A percentile compares a stretch with the other conserved stretches of the same genome.
phyloP scores from a whole-genome alignment of 2,329 filamentous ascomycete genomes.

The Metarhizium sp. region DNA sequence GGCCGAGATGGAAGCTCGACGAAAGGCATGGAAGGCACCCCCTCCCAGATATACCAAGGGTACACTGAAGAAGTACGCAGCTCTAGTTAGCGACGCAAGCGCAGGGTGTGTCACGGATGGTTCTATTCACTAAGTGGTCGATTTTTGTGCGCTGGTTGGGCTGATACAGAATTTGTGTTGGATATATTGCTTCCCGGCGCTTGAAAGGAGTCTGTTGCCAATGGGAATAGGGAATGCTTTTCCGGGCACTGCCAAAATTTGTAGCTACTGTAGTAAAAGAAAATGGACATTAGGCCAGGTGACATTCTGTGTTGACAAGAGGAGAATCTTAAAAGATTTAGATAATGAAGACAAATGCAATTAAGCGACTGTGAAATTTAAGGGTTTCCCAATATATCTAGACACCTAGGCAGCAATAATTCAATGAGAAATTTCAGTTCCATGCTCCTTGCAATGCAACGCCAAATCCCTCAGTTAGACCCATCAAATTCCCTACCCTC shows the following conservation, averaged over 20 bases:
- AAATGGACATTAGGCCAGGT: background rate
- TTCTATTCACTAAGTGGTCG: constrained; percentile 9
- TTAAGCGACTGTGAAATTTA: background rate
- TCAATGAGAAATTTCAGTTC: background rate
- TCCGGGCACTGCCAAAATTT: background rate
- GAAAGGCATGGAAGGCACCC: constrained; percentile 53
- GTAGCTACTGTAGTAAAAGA: background rate
- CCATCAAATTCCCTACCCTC: background rate
- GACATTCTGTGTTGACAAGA: background rate
- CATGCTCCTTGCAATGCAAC: constrained; percentile 15
- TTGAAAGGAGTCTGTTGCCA: background rate
- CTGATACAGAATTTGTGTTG: background rate
- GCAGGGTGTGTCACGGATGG: constrained; percentile 50
- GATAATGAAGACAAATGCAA: background rate
- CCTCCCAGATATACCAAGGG: constrained; percentile 49
- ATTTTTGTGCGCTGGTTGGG: background rate
- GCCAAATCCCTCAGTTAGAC: background rate
- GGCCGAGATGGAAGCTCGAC: constrained; percentile 50
- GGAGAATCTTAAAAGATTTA: background rate
- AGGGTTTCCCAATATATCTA: background rate
- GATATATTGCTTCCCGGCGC: background rate
- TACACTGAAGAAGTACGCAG: constrained; percentile 62
- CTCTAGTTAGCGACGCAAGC: constrained; percentile 48
- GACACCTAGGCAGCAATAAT: background rate
- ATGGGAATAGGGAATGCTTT: background rate